Conservation (phyloP, 768 basidiomycete species). For the Xerocomus spinulosus region DNA sequence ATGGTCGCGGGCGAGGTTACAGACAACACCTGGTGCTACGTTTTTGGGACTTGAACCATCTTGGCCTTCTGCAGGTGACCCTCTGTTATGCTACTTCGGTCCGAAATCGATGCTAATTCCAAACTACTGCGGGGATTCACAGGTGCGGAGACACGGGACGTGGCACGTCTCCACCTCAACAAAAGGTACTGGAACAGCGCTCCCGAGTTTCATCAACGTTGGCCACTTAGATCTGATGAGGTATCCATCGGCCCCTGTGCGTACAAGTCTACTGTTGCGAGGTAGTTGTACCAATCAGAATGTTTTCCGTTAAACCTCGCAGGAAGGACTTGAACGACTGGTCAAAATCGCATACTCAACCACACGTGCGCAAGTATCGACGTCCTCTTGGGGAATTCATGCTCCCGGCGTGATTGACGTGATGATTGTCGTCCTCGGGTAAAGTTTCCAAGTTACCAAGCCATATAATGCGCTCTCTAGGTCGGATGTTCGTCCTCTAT, state of each 20-base stretch:
- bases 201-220: constrained; percentile 64
- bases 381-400: not conserved
- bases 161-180: constrained; percentile 41
- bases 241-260: constrained; percentile 59
- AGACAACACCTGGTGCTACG: not conserved
- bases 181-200: constrained; percentile 58
- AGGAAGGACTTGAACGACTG: not conserved
- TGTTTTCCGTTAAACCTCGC: not conserved
- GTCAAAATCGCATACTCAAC: not conserved
- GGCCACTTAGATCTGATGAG: constrained; percentile 18
- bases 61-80: not conserved
- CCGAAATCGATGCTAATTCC: constrained; percentile 24
- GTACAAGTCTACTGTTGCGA: not conserved
- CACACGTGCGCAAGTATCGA: not conserved
- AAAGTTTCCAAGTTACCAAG: not conserved
- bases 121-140: constrained; percentile 24
- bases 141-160: not conserved
- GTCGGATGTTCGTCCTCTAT: not conserved
- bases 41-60: no score
- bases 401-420: not conserved
- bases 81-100: not conserved
- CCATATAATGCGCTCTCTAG: not conserved
- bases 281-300: constrained; percentile 43
- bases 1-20: no score
- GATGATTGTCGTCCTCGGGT: not conserved